Base-by-base conservation (phyloP, 2,329 filamentous ascomycete species). In the Alternaria arborescens region DNA sequence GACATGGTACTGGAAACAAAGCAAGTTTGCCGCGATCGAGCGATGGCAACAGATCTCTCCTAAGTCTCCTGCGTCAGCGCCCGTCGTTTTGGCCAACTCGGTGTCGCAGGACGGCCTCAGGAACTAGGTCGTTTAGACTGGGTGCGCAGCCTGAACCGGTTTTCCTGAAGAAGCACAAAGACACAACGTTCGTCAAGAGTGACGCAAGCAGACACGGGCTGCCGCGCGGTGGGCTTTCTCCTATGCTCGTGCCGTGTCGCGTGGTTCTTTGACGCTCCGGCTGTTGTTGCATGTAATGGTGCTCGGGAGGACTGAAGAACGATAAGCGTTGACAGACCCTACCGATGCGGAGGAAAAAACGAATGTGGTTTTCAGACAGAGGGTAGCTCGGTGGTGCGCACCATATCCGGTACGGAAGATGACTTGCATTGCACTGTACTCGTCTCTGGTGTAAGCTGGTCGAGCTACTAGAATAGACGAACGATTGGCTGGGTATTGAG, bases 191-290 rank as follows among this genome's bases (percentile, higher is more conserved):
- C 41, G 51, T 47, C 38, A 28, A 38, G 40, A 38, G 55, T 65
- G 59, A 58, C 59, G 59, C 52, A 57, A 46, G 42, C 34, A 47
- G 42, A 28, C n/a, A 55, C 47, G 55, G 46, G 12, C 43, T 55
- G 38, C 51, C 44, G 53, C 53, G 52, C 22, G 56, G 58, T 41
- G 54, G 58, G 30, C 20, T 53, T 22, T 14, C 32, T 26, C 18
- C 46, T 52, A 51, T 50, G 30, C 53, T 52, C 48, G 51, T 56
- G 56, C 58, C 50, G 63, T 67, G 64, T 66, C 66, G 61, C 57
- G 56, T 72, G 62, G 65, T 63, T 60, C 47, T 26, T 34, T 34
- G 34, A 52, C 46, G 32, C 34, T 48, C 52, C 60, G 58, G 56
- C 41, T 65, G 60, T 62, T 63, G 64, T 44, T 58, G 55, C 57